These are phyloP conservation scores for Nigrospora osmanthi DNA, from an alignment of 2,329 filamentous ascomycete species.

Conservation along the genomic window DNA sequence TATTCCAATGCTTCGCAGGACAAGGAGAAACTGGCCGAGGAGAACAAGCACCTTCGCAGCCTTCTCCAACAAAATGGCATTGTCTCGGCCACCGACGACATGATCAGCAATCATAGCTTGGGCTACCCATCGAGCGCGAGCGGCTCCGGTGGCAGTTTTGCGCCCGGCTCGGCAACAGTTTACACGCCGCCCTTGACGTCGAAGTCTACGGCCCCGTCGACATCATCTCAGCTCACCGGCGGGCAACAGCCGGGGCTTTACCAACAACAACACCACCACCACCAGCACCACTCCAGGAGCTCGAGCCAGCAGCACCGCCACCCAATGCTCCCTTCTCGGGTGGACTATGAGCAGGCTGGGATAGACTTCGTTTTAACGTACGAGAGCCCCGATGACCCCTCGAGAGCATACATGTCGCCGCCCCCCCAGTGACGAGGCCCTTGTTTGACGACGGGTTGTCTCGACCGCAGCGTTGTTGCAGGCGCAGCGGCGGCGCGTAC, in stretches of 20 bases:
- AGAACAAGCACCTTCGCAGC: conserved; percentile 67
- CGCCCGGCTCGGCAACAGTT: conserved; percentile 32
- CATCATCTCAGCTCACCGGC: conserved; percentile 23
- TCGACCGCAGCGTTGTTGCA: too few relatives aligned
- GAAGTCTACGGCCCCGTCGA: conserved; percentile 32
- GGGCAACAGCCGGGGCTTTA: conserved; percentile 20
- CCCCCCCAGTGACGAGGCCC: conserved; percentile 40
- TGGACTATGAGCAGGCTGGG: conserved; percentile 75
- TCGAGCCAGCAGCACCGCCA: conserved; percentile 8
- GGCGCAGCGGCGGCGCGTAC: too few relatives aligned
- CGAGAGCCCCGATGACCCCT: conserved; percentile 45
- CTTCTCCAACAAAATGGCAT: conserved; percentile 48
- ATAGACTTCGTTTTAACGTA: conserved; percentile 92
- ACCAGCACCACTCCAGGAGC: conserved; percentile 20
- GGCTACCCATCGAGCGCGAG: conserved; percentile 47
- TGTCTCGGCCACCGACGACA: conserved; percentile 30
- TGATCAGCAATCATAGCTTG: conserved; percentile 35
- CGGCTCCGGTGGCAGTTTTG: conserved; percentile 53
- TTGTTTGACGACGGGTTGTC: too few relatives aligned
- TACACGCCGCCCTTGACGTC: conserved; percentile 41
- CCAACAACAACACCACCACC: conserved; percentile 6
- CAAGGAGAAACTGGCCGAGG: conserved; percentile 66
- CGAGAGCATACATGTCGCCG: conserved; percentile 59
- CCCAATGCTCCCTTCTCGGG: conserved; percentile 26
- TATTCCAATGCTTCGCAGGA: conserved; percentile 68